Evolutionary conservation across 768 basidiomycete species (phyloP).

Genomic region (Trametes meyenii): DNA sequence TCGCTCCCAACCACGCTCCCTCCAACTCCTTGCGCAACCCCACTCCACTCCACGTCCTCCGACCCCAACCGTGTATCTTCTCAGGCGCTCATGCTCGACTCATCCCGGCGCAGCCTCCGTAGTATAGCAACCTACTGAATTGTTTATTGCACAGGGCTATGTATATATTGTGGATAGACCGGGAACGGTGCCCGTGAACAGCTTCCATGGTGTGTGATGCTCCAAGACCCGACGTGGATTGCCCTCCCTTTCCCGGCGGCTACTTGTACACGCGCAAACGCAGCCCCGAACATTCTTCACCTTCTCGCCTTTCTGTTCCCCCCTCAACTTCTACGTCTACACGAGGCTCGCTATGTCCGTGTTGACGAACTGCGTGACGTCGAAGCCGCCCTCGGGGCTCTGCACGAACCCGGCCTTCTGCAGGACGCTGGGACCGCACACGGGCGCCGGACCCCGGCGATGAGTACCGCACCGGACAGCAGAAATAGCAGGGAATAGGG

Average conservation of each 20-base stretch:
- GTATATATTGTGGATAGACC: too few relatives aligned
- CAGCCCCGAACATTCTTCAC: neutral
- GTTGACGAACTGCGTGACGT: constrained; percentile 60
- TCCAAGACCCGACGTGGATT: too few relatives aligned
- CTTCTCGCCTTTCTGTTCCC: neutral
- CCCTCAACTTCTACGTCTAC: constrained; percentile 23
- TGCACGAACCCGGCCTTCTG: constrained; percentile 77
- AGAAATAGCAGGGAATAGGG: neutral
- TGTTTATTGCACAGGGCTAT: too few relatives aligned
- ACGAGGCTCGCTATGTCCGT: constrained; percentile 52
- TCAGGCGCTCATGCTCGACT: too few relatives aligned
- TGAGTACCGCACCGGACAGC: constrained; percentile 17
- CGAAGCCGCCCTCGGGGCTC: constrained; percentile 55
- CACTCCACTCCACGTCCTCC: neutral
- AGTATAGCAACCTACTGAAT: too few relatives aligned
- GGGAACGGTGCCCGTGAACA: too few relatives aligned
- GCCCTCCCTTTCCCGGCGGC: neutral
- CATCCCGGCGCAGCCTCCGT: too few relatives aligned
- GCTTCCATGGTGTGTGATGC: too few relatives aligned
- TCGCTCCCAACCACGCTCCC: neutral
- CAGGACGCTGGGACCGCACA: constrained; percentile 52
- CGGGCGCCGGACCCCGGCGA: neutral
- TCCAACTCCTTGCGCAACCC: neutral
- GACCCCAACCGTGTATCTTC: too few relatives aligned
- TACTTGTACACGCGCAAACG: neutral